phyloP scores from a whole-genome alignment of 208 protist species.

The Borovskyia barvae region DNA sequence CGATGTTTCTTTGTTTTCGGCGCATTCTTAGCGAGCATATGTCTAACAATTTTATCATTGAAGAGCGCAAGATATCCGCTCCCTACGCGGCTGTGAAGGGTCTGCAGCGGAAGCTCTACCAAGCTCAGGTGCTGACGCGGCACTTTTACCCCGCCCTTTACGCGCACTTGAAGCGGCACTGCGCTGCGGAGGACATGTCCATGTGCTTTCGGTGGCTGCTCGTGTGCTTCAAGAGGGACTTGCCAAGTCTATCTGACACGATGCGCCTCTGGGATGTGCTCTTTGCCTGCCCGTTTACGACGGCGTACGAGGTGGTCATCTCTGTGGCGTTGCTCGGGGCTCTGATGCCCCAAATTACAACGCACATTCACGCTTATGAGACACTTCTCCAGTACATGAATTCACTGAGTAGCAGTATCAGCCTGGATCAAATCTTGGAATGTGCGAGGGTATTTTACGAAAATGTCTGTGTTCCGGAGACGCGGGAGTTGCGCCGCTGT shows the following conservation, averaged over 20 bases:
- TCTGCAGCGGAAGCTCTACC: slow-evolving; percentile 47
- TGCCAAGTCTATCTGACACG: slow-evolving; percentile 44
- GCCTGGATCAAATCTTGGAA: slow-evolving; percentile 50
- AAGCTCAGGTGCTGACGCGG: slow-evolving; percentile 44
- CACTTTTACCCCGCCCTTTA: slow-evolving; percentile 66
- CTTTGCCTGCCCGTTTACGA: slow-evolving; percentile 61
- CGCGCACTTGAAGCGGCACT: slow-evolving; percentile 39
- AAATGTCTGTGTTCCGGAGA: slow-evolving; percentile 31
- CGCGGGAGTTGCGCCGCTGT: slow-evolving; percentile 20
- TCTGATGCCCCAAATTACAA: slow-evolving; percentile 49
- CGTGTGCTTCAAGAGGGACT: slow-evolving; percentile 86
- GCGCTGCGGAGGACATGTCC: slow-evolving; percentile 63
- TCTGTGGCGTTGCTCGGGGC: slow-evolving; percentile 53
- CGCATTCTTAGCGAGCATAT: slow-evolving; percentile 50
- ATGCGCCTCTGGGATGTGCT: slow-evolving; percentile 89
- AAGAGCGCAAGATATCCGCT: slow-evolving; percentile 27
- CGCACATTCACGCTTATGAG: slow-evolving; percentile 45
- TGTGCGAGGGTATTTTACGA: slow-evolving; percentile 67
- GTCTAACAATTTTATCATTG: slow-evolving; percentile 50
- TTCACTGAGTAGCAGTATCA: slow-evolving; percentile 33
- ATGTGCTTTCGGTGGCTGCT: slow-evolving; percentile 91
- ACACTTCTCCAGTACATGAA: slow-evolving; percentile 70
- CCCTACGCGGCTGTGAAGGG: slow-evolving; percentile 24
- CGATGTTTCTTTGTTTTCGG: slow-evolving; percentile 26
- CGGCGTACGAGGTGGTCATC: slow-evolving; percentile 72